phyloP scores from a whole-genome alignment of 129 eudicot genomes.

The Artemisia argyi region DNA sequence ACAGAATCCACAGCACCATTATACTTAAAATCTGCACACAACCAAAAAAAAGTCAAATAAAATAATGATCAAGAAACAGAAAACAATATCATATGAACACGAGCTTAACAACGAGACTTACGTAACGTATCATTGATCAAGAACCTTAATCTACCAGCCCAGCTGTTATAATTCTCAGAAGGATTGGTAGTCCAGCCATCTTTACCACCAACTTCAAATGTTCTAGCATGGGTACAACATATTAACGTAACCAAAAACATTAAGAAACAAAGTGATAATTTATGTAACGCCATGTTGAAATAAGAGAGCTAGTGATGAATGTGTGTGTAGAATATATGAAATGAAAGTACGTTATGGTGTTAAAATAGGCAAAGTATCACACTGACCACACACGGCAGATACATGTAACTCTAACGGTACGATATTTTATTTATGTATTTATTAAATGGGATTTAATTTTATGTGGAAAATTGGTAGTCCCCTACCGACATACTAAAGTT shows the following conservation, averaged over 20 bases:
- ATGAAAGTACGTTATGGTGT: slow-evolving; percentile 2
- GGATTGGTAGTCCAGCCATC: slow-evolving; percentile 40
- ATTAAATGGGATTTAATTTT: neutral
- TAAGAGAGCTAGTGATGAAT: neutral
- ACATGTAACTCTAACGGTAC: neutral
- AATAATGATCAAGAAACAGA: neutral
- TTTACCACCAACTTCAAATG: slow-evolving; percentile 38
- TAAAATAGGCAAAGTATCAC: slow-evolving; percentile 11
- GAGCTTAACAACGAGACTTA: neutral
- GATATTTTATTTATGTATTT: neutral
- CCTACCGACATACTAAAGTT: slow-evolving; percentile 16
- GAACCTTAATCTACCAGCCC: slow-evolving; percentile 36
- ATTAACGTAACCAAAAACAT: slow-evolving; percentile 17
- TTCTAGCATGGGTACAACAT: slow-evolving; percentile 22
- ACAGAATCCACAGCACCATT: slow-evolving; percentile 60
- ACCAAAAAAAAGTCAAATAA: neutral
- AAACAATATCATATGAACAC: neutral
- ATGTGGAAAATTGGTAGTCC: slow-evolving; percentile 10
- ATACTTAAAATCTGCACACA: slow-evolving; percentile 65
- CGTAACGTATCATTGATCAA: slow-evolving; percentile 36
- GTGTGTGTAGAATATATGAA: neutral
- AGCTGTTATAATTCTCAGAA: slow-evolving; percentile 24
- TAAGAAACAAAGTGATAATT: slow-evolving; percentile 14
- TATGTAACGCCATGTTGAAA: slow-evolving; percentile 30
- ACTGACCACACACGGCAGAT: slow-evolving; percentile 24